Evolutionary conservation across 129 eudicot species (phyloP), one percentile per base, ranked within the genome.

Genomic region (Flaveria brownii): DNA sequence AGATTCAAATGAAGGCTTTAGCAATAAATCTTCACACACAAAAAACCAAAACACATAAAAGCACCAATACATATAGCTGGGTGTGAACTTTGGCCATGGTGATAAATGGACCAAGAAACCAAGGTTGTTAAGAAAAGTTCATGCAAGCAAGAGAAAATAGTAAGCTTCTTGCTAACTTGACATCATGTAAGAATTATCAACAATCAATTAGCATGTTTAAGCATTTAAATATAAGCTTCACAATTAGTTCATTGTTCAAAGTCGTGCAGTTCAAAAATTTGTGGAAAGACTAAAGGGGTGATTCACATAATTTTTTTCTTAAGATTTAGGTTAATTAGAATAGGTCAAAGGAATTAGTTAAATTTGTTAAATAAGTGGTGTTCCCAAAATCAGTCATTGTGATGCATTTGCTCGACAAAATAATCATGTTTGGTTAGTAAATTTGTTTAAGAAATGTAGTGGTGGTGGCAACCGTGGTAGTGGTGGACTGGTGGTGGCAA

Each of bases 1-100:
- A 68, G 9, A 43, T 51, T 49, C 54, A 72, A 61, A 76, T 81
- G 54, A 72, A 50, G 63, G 14, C 59, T 20, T 69, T 75, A n/a
- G 20, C 60, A 20, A n/a, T 30, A 68, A n/a, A 50, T 45, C 20
- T 41, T 61, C 49, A 75, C 25, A 63, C 18, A 30, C 2, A 49
- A 15, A 18, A 18, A 57, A 42, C 39, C 9, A 56, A 72, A 20
- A 73, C 23, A 18, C 22, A 8, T 45, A 73, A n/a, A 14, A 57
- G 41, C 22, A 73, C 54, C 51, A 22, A 57, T 7, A 15, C 66
- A 72, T 54, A 36, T 9, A 16, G 49, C 52, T 69, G 42, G 18
- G 22, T 52, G 42, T 9, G 54, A 67, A 7, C 50, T 72, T n/a
- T 39, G 33, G 41, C 30, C 60, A 39, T 30, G 20, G 12, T 22